Conservation (phyloP, 2,329 filamentous ascomycete genomes). For the Lojkania enalia region DNA sequence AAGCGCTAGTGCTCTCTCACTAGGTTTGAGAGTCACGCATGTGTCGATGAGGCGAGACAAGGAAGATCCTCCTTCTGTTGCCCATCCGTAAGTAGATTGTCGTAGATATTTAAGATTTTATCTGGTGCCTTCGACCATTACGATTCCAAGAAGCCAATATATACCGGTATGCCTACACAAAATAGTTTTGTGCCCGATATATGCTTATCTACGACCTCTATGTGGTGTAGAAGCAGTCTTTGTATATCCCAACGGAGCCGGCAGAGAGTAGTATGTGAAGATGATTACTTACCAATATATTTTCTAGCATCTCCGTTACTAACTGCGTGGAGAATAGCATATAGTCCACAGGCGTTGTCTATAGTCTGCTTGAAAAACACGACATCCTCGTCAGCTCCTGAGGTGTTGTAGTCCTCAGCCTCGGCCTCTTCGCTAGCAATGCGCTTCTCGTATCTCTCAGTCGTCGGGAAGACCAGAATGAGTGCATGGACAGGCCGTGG, state of each 20-base stretch:
- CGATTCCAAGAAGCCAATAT: too few species aligned
- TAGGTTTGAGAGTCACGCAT: slow-evolving; percentile 12
- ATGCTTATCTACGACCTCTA: too few species aligned
- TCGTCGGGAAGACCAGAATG: slow-evolving; percentile 88
- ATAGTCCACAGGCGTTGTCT: slow-evolving; percentile 87
- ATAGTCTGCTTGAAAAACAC: slow-evolving; percentile 95
- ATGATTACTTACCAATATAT: slow-evolving; percentile 57
- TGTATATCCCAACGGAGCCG: too few species aligned
- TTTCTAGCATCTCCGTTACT: slow-evolving; percentile 72
- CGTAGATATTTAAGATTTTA: background rate
- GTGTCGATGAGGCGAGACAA: slow-evolving; percentile 17
- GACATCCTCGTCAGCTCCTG: slow-evolving; percentile 69
- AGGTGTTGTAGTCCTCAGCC: slow-evolving; percentile 63
- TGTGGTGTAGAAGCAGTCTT: too few species aligned
- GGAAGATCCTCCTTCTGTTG: slow-evolving; percentile 16
- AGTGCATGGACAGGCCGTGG: slow-evolving; percentile 83
- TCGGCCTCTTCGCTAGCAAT: slow-evolving; percentile 70
- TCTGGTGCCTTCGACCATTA: too few species aligned
- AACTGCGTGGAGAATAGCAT: slow-evolving; percentile 82
- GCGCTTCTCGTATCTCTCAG: slow-evolving; percentile 71
- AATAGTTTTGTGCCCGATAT: too few species aligned
- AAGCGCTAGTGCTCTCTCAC: slow-evolving; percentile 22
- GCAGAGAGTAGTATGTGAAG: background rate
- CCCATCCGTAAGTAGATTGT: background rate
- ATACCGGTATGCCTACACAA: too few species aligned